Evolutionary conservation across 1,284 basidiomycete genomes (phyloP), one percentile per base, ranked within the genome.

Genomic region (Malassezia brasiliensis): DNA sequence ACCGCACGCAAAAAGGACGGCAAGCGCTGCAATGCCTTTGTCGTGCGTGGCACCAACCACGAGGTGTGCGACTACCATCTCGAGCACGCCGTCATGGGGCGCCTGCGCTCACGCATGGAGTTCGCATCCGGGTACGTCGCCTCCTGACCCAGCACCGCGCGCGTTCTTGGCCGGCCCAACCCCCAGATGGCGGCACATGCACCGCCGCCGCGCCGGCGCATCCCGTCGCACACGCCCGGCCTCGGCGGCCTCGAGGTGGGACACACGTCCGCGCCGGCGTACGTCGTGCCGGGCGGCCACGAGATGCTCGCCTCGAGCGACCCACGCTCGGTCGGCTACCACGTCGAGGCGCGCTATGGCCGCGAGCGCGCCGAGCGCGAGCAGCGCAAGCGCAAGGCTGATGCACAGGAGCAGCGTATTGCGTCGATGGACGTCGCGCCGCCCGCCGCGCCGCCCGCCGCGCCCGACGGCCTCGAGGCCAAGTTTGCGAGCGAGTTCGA

Each of bases 1-100:
- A 78, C 78, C 2, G 88, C 87, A 5, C 72, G 79, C 38, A 59
- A 60, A 31, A 81, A 82, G 39, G 88, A 94, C 58, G 90, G 90
- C 1, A 84, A 84, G 50, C 69, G 80, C 1, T 96, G 93, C 67
- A 82, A 82, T 10, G 81, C 82, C 42, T 96, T 65, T 60, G 68
- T 71, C 8, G 22, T 50, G 10, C 46, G 38, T 2, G 35, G 31
- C 15, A 48, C 31, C 12, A 31, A 38, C 20, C 34, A 52, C n/a
- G 46, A 37, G 12, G 45, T 57, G 14, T 57, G 55, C 34, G 42
- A 52, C 10, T 47, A 25, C 32, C 55, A 57, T 19, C 31, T 57
- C 7, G 55, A 57, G 41, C 36, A 30, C 25, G 46, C 50, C 15
- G 20, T 57, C 7, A 35, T 36, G 12, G 15, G 31, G 2, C 42